phyloP scores from a whole-genome alignment of 495 filamentous ascomycete genomes.

The Daldinia caldariorum region DNA sequence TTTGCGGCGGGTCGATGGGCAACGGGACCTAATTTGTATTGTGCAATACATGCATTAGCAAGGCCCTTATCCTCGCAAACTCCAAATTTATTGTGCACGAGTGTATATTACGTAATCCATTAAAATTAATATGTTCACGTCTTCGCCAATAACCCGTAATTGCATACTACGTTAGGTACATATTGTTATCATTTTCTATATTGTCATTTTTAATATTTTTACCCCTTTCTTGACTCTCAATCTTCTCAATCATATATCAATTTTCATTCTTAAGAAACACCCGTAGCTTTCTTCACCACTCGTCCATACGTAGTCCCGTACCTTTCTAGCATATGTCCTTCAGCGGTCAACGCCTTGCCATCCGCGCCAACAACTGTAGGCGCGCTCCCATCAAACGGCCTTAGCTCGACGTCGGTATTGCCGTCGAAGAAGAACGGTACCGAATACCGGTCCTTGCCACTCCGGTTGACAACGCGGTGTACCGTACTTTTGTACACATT shows the following conservation, averaged over 20 bases:
- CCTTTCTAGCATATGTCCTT: slow-evolving; percentile 47
- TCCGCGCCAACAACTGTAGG: slow-evolving; percentile 11
- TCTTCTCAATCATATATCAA: too few species aligned
- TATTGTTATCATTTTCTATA: too few species aligned
- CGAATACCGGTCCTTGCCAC: slow-evolving; percentile 57
- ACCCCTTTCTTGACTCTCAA: too few species aligned
- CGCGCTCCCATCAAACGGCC: slow-evolving; percentile 48
- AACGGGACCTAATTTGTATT: slow-evolving; percentile 22
- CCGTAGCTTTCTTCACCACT: slow-evolving; percentile 8
- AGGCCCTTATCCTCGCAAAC: too few species aligned
- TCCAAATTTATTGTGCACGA: too few species aligned
- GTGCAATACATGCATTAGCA: too few species aligned
- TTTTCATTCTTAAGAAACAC: background rate
- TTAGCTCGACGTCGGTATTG: slow-evolving; percentile 48
- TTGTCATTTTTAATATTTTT: too few species aligned
- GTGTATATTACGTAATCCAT: too few species aligned
- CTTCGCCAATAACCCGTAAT: too few species aligned
- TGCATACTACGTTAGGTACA: too few species aligned
- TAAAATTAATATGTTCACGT: too few species aligned
- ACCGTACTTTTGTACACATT: slow-evolving; percentile 59
- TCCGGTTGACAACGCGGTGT: slow-evolving; percentile 62
- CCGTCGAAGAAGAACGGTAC: slow-evolving; percentile 62
- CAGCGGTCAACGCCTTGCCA: slow-evolving; percentile 43
- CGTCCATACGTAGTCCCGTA: slow-evolving; percentile 34
- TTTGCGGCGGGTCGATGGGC: slow-evolving; percentile 35